These are phyloP conservation scores for Decorospora gaudefroyi DNA, from an alignment of 2,329 filamentous ascomycete genomes.

Conservation along the genomic window DNA sequence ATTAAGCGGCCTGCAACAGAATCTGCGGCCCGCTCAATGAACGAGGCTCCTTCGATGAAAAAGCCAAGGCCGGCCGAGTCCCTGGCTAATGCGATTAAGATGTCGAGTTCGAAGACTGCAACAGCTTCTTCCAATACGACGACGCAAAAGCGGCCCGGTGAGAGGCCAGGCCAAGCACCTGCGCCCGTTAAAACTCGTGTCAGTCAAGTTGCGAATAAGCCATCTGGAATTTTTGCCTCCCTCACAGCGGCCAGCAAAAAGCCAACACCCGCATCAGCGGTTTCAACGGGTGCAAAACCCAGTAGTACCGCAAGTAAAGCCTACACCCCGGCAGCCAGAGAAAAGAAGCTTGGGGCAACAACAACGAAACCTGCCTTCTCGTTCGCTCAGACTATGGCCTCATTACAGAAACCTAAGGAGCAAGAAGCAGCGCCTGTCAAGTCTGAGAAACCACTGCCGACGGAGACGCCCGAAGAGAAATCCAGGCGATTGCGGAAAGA, in stretches of 20 bases:
- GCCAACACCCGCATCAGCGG: slow-evolving; percentile 30
- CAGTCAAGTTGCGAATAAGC: slow-evolving; percentile 50
- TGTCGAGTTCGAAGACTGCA: slow-evolving; percentile 20
- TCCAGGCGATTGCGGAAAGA: slow-evolving; percentile 73
- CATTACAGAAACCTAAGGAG: slow-evolving; percentile 59
- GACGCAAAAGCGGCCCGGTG: slow-evolving; percentile 36
- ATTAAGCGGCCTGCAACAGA: slow-evolving; percentile 39
- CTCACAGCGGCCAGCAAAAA: slow-evolving; percentile 55
- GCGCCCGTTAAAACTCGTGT: slow-evolving; percentile 40
- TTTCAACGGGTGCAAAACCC: slow-evolving; percentile 31
- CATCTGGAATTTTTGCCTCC: slow-evolving; percentile 53
- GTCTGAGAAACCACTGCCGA: slow-evolving; percentile 57
- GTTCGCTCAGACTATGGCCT: slow-evolving; percentile 49
- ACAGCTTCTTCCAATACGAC: slow-evolving; percentile 15
- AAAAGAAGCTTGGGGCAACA: slow-evolving; percentile 35
- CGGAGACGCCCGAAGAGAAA: slow-evolving; percentile 70
- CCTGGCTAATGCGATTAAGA: slow-evolving; percentile 23
- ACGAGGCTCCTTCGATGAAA: slow-evolving; percentile 31
- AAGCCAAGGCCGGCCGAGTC: slow-evolving; percentile 39
- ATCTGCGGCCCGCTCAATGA: slow-evolving; percentile 19
- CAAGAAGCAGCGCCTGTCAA: slow-evolving; percentile 53
- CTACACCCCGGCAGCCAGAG: slow-evolving; percentile 26
- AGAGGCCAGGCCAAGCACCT: slow-evolving; percentile 32
- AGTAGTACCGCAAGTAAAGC: slow-evolving; percentile 34
- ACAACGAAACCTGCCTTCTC: slow-evolving; percentile 45